Conservation (phyloP, 257 asterid species). For the Dorcoceras hygrometricum region DNA sequence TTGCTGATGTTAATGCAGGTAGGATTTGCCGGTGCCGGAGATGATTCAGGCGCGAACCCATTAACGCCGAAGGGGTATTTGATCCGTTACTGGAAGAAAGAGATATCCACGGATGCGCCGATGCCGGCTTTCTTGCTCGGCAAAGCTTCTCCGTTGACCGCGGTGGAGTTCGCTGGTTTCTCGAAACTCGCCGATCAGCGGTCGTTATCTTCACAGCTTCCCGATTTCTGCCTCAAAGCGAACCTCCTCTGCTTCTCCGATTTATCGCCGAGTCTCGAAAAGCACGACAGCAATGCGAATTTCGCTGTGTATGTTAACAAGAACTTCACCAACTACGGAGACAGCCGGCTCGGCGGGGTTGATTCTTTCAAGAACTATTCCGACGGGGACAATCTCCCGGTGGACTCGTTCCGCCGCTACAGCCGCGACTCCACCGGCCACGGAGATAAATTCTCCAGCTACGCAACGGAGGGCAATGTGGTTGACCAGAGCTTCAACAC, state of each 20-base stretch:
- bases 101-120: background rate
- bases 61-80: background rate
- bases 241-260: conserved; percentile 31
- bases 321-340: conserved; percentile 22
- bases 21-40: background rate
- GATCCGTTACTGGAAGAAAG: background rate
- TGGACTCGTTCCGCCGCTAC: conserved; percentile 17
- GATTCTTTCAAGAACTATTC: conserved; percentile 18
- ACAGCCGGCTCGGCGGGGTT: background rate
- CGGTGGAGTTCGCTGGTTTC: background rate
- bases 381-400: conserved; percentile 10
- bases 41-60: background rate
- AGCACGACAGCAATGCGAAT: conserved; percentile 13
- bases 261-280: conserved; percentile 25
- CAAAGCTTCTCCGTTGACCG: background rate
- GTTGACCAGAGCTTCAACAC: conserved; percentile 16
- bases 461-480: conserved; percentile 13
- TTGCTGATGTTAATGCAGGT: background rate
- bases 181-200: conserved; percentile 27
- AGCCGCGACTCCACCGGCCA: conserved; percentile 18
- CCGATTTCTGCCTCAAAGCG: conserved; percentile 27
- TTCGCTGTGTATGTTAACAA: conserved; percentile 13
- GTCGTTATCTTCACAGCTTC: conserved; percentile 24
- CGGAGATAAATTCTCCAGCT: conserved; percentile 18
- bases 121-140: background rate